Evolutionary conservation across 2,329 filamentous ascomycete species (phyloP), one percentile per base, ranked within the genome.

Genomic region (Botrytis fragariae): DNA sequence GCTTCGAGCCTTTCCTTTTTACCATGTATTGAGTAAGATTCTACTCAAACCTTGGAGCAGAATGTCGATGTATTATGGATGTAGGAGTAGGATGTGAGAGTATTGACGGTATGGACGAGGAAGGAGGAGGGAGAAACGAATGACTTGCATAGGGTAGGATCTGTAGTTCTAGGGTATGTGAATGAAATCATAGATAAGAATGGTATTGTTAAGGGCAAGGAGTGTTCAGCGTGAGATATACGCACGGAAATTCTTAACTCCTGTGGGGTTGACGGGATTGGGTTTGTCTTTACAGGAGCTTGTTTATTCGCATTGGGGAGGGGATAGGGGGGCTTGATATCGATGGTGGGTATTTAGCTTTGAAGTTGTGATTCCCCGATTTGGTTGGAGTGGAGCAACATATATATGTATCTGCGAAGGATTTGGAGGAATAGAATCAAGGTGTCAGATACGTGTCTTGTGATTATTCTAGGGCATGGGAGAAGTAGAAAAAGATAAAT

Each of bases 401-500:
- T 2, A 51, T 25, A 4, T 25, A 48, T 25, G 3, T 45, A 20
- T 2, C 18, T 45, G 44, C 20, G 44, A 7, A 1, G 44, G 20
- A 8, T 20, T 22, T 2, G 20, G 44, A 9, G 44, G 20, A 18
- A 9, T 25, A 22, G 10, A 51, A 51, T 25, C 1, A 51, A 51
- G 4, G 25, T 12, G 10, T 14, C 9, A 25, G 22, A 2, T 51
- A n/a, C 12, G 25, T 51, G 1, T 51, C 0, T n/a, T 51, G 25
- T 25, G 22, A 6, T n/a, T n/a, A 5, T 51, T 14, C 4, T 4
- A 51, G 10, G 4, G 25, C 0, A 6, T n/a, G 10, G 22, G 4
- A 12, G 25, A 45, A 51, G 10, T 4, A 35, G 32, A 4, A 4
- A 35, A 35, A 35, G 32, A 35, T 35, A 35, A 35, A 35, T 35